phyloP scores from a whole-genome alignment of 2,329 filamentous ascomycete species.

The Ambrosiella xylebori region DNA sequence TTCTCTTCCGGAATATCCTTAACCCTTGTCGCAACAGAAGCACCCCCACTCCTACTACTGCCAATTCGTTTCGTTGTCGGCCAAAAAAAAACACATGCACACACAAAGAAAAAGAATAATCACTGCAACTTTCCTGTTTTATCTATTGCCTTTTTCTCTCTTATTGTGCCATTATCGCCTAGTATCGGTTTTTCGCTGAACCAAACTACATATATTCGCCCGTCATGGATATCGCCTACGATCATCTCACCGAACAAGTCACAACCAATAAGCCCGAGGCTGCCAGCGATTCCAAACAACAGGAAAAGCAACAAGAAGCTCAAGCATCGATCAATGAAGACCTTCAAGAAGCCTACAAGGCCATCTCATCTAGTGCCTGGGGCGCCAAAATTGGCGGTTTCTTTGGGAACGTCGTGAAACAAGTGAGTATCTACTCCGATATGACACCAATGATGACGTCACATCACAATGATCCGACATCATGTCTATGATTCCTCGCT shows the following conservation, averaged over 20 bases:
- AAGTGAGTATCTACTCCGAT: constrained; percentile 35
- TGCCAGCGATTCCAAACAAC: constrained; percentile 4
- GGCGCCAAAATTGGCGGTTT: constrained; percentile 75
- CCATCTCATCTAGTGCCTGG: constrained; percentile 83
- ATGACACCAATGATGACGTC: background rate
- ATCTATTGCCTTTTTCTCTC: too few relatives aligned
- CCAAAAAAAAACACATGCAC: too few relatives aligned
- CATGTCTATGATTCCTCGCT: background rate
- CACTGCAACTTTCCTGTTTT: too few relatives aligned
- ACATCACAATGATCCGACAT: background rate
- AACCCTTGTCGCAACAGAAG: too few relatives aligned
- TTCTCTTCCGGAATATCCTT: too few relatives aligned
- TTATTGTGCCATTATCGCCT: too few relatives aligned
- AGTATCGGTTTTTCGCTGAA: background rate
- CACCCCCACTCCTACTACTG: too few relatives aligned
- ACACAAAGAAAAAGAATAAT: too few relatives aligned
- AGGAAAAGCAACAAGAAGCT: constrained; percentile 22
- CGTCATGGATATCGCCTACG: constrained; percentile 88
- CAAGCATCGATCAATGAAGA: constrained; percentile 59
- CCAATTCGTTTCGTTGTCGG: too few relatives aligned
- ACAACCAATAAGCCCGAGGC: constrained; percentile 39
- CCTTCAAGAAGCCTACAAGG: constrained; percentile 87
- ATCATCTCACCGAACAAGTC: constrained; percentile 80
- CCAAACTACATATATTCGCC: background rate
- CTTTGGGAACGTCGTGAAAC: constrained; percentile 81